Evolutionary conservation across 257 asterid genomes (phyloP).

Genomic region (Prunella vulgaris): DNA sequence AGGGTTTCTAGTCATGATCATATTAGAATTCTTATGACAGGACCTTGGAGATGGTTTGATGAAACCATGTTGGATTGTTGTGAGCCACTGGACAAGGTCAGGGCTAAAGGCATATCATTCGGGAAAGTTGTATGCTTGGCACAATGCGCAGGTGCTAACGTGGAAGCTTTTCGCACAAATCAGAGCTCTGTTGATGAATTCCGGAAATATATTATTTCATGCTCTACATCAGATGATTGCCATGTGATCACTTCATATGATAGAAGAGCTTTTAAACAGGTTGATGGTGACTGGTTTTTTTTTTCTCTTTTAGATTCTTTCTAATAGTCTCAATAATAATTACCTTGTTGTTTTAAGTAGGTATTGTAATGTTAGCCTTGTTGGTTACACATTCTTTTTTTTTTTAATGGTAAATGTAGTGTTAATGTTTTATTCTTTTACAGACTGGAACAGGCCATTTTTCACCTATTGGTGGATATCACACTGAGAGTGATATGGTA

Average conservation of each 20-base stretch:
- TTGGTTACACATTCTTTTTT: background rate
- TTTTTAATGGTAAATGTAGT: background rate
- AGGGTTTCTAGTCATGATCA: constrained; percentile 2
- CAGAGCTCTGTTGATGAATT: constrained; percentile 56
- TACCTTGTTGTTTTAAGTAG: background rate
- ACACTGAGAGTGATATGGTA: constrained; percentile 68
- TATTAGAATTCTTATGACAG: constrained; percentile 27
- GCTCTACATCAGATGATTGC: constrained; percentile 50
- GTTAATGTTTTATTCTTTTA: background rate
- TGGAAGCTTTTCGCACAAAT: constrained; percentile 59
- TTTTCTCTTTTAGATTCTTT: background rate
- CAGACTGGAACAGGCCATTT: constrained; percentile 82
- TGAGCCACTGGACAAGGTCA: constrained; percentile 65
- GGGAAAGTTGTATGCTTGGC: constrained; percentile 74
- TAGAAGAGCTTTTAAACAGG: constrained; percentile 57
- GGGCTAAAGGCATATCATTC: constrained; percentile 59
- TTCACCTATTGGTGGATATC: constrained; percentile 87
- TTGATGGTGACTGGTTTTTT: background rate
- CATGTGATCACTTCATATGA: constrained; percentile 65
- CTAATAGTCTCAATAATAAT: background rate
- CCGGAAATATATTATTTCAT: constrained; percentile 44
- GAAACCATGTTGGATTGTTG: constrained; percentile 79
- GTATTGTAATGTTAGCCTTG: background rate
- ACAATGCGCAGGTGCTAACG: constrained; percentile 73
- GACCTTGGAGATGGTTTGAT: constrained; percentile 89